Evolutionary conservation across 169 alveolate genomes (phyloP).

Genomic region (Plasmodium blacklocki): DNA sequence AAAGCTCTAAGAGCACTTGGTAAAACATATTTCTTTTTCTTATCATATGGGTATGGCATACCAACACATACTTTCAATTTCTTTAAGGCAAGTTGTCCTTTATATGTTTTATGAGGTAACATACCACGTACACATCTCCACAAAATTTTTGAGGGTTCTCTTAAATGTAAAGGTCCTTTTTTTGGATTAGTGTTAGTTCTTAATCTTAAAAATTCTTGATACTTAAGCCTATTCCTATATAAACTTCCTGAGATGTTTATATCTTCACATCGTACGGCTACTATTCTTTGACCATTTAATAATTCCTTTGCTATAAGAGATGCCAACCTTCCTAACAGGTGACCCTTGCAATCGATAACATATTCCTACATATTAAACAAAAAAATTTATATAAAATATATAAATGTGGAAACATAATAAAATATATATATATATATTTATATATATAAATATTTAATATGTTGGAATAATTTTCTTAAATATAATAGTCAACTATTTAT

Average conservation of each 20-base stretch:
- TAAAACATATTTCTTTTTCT: constrained; percentile 93
- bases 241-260: constrained; percentile 96
- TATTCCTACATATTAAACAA: constrained; percentile 81
- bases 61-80: constrained; percentile 96
- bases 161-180: constrained; percentile 97
- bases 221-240: constrained; percentile 95
- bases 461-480: background rate
- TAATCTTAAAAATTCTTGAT: constrained; percentile 95
- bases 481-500: too few species aligned
- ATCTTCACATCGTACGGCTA: constrained; percentile 97
- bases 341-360: constrained; percentile 99
- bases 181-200: constrained; percentile 97
- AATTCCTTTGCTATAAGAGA: constrained; percentile 98
- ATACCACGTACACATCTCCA: constrained; percentile 99
- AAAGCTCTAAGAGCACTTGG: constrained; percentile 95
- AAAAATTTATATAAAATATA: background rate
- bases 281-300: constrained; percentile 97
- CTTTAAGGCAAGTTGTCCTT: constrained; percentile 97
- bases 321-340: constrained; percentile 99
- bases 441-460: background rate
- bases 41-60: constrained; percentile 96
- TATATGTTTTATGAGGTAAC: constrained; percentile 98
- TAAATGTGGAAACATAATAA: too few species aligned
- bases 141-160: constrained; percentile 97
- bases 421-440: background rate